Evolutionary conservation across 768 basidiomycete genomes (phyloP).

Genomic region (Suillus variegatus): DNA sequence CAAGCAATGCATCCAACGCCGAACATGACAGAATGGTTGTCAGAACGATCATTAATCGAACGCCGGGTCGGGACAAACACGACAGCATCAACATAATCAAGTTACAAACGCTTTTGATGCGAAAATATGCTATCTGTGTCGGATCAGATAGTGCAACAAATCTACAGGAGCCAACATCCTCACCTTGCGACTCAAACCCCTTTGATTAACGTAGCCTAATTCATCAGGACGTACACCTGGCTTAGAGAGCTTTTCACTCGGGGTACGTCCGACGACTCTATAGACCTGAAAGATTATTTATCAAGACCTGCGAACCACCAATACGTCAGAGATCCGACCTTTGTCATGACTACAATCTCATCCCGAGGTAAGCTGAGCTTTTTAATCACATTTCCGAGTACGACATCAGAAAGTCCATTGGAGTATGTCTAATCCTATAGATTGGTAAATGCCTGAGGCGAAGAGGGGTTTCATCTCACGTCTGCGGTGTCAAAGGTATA

Average conservation of each 20-base stretch:
- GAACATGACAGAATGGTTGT: conserved; percentile 22
- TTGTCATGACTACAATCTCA: conserved; percentile 48
- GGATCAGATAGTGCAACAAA: not conserved
- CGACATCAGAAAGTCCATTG: conserved; percentile 40
- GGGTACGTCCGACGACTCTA: conserved; percentile 13
- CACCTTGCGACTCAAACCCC: conserved; percentile 49
- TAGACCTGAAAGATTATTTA: conserved; percentile 9
- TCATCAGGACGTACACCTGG: conserved; percentile 26
- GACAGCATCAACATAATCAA: conserved; percentile 80
- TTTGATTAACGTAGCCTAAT: conserved; percentile 56
- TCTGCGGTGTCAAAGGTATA: conserved; percentile 64
- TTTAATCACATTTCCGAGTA: conserved; percentile 50
- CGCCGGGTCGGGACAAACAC: conserved; percentile 39
- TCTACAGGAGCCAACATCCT: not conserved
- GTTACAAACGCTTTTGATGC: conserved; percentile 69
- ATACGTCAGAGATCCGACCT: conserved; percentile 26
- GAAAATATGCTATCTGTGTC: conserved; percentile 61
- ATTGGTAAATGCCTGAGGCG: conserved; percentile 29
- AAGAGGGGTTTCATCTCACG: conserved; percentile 29
- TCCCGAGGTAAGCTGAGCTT: conserved; percentile 42
- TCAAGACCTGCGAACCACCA: not conserved
- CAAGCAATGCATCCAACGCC: conserved; percentile 61
- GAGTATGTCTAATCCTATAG: conserved; percentile 31
- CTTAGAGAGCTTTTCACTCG: conserved; percentile 8
- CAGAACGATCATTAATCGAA: conserved; percentile 10